These are phyloP conservation scores for Colletotrichum cereale DNA, from an alignment of 2,329 filamentous ascomycete genomes.

Conservation along the genomic window DNA sequence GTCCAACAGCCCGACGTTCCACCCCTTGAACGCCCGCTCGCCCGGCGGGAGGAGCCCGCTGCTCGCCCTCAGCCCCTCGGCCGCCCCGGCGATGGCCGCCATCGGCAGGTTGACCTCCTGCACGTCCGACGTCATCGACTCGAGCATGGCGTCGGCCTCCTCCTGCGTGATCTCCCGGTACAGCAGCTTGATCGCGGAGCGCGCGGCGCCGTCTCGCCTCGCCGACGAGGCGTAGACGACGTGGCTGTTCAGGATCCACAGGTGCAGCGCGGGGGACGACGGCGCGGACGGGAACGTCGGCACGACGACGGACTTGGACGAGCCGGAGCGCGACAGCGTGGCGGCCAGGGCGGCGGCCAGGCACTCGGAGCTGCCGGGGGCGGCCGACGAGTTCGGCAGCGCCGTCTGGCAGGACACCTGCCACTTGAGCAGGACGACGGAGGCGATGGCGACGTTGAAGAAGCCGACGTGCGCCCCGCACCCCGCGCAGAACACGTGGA, in stretches of 20 bases:
- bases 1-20: slow-evolving; percentile 74
- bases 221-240: slow-evolving; percentile 64
- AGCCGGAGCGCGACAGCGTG: slow-evolving; percentile 67
- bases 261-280: slow-evolving; percentile 50
- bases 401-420: slow-evolving; percentile 58
- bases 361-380: slow-evolving; percentile 62
- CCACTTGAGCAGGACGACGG: slow-evolving; percentile 70
- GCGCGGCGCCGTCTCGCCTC: slow-evolving; percentile 40
- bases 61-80: slow-evolving; percentile 59
- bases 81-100: slow-evolving; percentile 61
- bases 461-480: slow-evolving; percentile 63
- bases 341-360: slow-evolving; percentile 66
- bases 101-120: slow-evolving; percentile 70
- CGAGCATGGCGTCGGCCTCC: slow-evolving; percentile 62
- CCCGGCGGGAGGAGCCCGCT: slow-evolving; percentile 65
- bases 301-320: slow-evolving; percentile 67
- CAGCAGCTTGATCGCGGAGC: slow-evolving; percentile 65
- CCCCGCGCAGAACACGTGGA: slow-evolving; percentile 59
- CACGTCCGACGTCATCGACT: slow-evolving; percentile 66
- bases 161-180: slow-evolving; percentile 58
- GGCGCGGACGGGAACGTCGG: slow-evolving; percentile 47
- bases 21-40: slow-evolving; percentile 72
- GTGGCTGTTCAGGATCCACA: slow-evolving; percentile 70
- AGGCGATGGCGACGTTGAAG: slow-evolving; percentile 57
- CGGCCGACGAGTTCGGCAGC: slow-evolving; percentile 37